These are phyloP conservation scores for Lycium barbarum DNA, from an alignment of 257 asterid genomes.

Conservation along the genomic window DNA sequence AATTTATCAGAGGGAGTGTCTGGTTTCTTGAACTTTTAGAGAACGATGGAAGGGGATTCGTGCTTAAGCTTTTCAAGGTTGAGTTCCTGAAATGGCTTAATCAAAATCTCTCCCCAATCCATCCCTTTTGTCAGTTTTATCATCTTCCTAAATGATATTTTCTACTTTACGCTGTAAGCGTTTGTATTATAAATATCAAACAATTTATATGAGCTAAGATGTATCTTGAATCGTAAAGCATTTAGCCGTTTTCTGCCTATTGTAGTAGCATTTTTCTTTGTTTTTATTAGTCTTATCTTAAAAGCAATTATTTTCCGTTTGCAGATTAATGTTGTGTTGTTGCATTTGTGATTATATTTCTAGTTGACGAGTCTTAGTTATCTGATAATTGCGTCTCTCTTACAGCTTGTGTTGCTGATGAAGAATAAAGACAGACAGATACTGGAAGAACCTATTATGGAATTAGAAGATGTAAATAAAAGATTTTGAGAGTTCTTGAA, in stretches of 20 bases:
- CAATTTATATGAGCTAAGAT: too few relatives aligned
- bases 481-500: background rate
- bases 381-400: background rate
- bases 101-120: background rate
- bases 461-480: background rate
- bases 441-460: background rate
- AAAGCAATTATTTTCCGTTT: background rate
- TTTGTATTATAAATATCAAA: background rate
- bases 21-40: too few relatives aligned
- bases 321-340: background rate
- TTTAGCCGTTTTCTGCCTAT: background rate
- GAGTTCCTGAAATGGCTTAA: background rate
- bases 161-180: background rate
- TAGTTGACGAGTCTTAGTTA: background rate
- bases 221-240: background rate
- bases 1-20: constrained; percentile 4
- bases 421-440: background rate
- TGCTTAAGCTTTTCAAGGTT: too few relatives aligned
- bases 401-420: constrained; percentile 25
- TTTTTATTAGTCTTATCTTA: background rate
- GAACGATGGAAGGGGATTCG: too few relatives aligned
- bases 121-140: too few relatives aligned
- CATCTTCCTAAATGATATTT: background rate
- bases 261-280: background rate
- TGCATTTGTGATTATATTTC: background rate